phyloP scores from a whole-genome alignment of 495 filamentous ascomycete species.

The Parathielavia appendiculata region DNA sequence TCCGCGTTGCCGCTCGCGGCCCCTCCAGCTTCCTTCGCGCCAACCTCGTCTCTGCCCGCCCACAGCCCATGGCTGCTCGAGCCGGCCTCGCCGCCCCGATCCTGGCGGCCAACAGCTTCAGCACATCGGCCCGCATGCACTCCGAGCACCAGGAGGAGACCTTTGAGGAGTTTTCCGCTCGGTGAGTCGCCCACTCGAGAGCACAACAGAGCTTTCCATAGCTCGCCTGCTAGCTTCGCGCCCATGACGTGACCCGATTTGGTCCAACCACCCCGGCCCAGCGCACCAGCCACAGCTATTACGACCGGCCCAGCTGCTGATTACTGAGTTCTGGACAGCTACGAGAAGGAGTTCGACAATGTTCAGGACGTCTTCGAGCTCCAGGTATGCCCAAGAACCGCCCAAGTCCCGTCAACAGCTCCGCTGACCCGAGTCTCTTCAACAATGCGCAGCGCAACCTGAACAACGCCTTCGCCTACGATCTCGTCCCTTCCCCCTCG shows the following conservation, averaged over 20 bases:
- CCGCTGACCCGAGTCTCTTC: slow-evolving; percentile 18
- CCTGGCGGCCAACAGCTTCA: slow-evolving; percentile 53
- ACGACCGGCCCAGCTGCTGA: slow-evolving; percentile 30
- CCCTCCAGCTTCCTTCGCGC: slow-evolving; percentile 58
- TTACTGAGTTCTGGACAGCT: slow-evolving; percentile 53
- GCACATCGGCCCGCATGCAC: slow-evolving; percentile 56
- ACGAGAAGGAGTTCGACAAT: slow-evolving; percentile 96
- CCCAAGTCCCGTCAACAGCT: not conserved
- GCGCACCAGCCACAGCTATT: slow-evolving; percentile 9
- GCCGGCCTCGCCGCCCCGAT: slow-evolving; percentile 38
- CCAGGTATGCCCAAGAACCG: slow-evolving; percentile 60
- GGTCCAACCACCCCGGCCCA: slow-evolving; percentile 10
- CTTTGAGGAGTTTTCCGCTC: slow-evolving; percentile 97
- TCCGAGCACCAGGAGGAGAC: slow-evolving; percentile 75
- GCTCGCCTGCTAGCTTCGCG: slow-evolving; percentile 23
- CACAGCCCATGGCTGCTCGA: slow-evolving; percentile 39
- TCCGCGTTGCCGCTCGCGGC: slow-evolving; percentile 66
- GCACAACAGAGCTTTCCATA: slow-evolving; percentile 21
- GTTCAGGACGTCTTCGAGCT: slow-evolving; percentile 99
- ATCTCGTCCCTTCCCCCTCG: slow-evolving; percentile 91
- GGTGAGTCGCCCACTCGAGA: slow-evolving; percentile 55
- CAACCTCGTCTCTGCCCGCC: slow-evolving; percentile 56
- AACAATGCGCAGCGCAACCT: slow-evolving; percentile 74
- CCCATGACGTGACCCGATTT: slow-evolving; percentile 28
- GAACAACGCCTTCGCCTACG: slow-evolving; percentile 99